Base-by-base conservation (phyloP, 306 rosid genomes). In the Sphenostylis stenocarpa region DNA sequence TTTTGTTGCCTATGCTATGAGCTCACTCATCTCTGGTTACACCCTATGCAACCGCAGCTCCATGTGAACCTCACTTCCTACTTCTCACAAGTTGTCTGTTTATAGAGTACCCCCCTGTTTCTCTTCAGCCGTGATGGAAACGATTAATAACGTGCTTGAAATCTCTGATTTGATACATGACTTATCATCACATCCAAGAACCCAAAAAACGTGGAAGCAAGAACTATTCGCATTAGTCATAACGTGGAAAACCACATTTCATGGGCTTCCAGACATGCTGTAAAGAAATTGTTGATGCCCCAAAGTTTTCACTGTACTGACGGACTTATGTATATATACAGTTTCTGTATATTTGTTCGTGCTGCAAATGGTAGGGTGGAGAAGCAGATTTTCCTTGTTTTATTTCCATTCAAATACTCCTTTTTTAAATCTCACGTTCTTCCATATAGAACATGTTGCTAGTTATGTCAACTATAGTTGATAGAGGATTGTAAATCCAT, bases 11-110 rank as follows among this genome's bases (percentile, higher is more conserved):
- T 96, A 89, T 61, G 96, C 99, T 36, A 4, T 91, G 43, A 96
- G 98, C 79, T 92, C 99, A 24, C 88, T 96, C 26, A 81, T 96
- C 77, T 96, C 99, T 34, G 92, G 96, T 47, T 88, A 87, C 88
- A 85, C 57, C 79, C 88, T 92, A 1, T 88, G 89, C 85, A 80
- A 65, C 44, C 80, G 67, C 15, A 83, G 44, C 77, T 74, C 88
- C 19, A 56, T 77, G 5, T 90, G 85, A 86, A 70, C 73, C 75
- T 67, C 23, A 8, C 23, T 57, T 31, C 26, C 19, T 43, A 57
- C 13, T 74, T 60, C 70, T 12, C n/a, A n/a, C n/a, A n/a, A n/a
- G n/a, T n/a, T n/a, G n/a, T n/a, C 13, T 55, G 15, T 24, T 14
- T 60, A 44, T 34, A 38, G 13, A 3, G 63, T 14, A 44, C 20